These are phyloP conservation scores for Phytophthora meadii DNA, from an alignment of 352 stramenopile genomes.

Conservation along the genomic window DNA sequence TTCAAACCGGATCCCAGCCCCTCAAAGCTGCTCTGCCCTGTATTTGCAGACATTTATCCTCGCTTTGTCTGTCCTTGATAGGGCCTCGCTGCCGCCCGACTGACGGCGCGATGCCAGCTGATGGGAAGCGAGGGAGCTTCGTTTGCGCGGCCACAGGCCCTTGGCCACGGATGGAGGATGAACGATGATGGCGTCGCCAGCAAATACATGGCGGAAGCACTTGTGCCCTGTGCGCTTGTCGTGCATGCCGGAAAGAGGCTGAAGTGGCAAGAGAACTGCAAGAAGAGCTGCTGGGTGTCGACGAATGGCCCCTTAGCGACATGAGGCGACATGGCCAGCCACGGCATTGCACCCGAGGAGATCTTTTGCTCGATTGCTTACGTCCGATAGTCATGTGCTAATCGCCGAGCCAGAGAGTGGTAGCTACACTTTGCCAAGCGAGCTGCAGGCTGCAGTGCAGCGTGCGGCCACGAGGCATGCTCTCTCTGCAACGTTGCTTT, in stretches of 20 bases:
- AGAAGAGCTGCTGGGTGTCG: not conserved
- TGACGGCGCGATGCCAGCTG: not conserved
- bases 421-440: not conserved
- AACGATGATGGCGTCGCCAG: not conserved
- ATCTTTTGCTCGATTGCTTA: not conserved
- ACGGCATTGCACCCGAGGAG: too few relatives aligned
- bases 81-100: not conserved
- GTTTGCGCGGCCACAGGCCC: not conserved
- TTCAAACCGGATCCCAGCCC: too few relatives aligned
- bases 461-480: not conserved
- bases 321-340: too few relatives aligned
- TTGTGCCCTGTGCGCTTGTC: too few relatives aligned
- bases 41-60: too few relatives aligned
- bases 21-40: too few relatives aligned
- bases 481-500: not conserved
- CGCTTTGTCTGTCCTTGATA: not conserved
- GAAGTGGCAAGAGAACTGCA: not conserved
- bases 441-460: not conserved
- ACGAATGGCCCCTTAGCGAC: not conserved
- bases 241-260: too few relatives aligned
- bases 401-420: constrained; percentile 1
- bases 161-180: not conserved
- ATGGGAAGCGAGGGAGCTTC: not conserved
- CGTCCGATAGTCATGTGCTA: not conserved
- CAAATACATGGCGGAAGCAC: not conserved